Evolutionary conservation across 768 basidiomycete species (phyloP), one percentile per base, ranked within the genome.

Genomic region (Agrocybe pediades): DNA sequence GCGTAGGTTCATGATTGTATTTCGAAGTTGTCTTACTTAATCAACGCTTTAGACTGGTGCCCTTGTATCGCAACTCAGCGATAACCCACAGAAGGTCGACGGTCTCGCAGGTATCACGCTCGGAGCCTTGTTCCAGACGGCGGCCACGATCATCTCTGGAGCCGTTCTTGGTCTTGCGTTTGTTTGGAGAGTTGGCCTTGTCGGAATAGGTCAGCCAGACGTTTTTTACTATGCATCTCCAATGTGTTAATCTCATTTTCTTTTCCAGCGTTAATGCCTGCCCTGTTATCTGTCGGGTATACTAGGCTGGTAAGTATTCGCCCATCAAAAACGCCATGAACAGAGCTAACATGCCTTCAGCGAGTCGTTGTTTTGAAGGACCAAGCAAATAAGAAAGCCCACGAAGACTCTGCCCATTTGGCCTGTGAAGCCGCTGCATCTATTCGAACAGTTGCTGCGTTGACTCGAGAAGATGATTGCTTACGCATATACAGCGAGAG

Each of bases 351-450:
- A n/a, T 24, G 1, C 20, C n/a, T 49, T 36, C 51, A 87, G 77
- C 86, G 82, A 26, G 88, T 96, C 43, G 93, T 97, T 54, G 90
- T 94, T 1, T 71, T 95, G 57, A 96, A 95, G 67, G 94, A 91
- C 61, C 83, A 90, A 63, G 68, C 75, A 55, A 94, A 92, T 76
- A 92, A 92, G 73, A 77, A 78, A 59, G 75, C 86, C 0, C 92
- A 98, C 65, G 90, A 87, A 59, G 70, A 70, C 2, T 92, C 90
- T 19, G 92, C 95, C 2, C 93, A 96, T 56, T 66, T 95, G 16
- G 95, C 95, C 39, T 95, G 92, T 60, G 95, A 98, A 68, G 92
- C 93, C 20, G 92, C 93, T 21, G 88, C 81, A 8, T 80, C 95
- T 4, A 95, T 98, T 61, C 82, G 91, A 40, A 97, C 95, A 1